Conservation (phyloP, 2,329 filamentous ascomycete species). For the Colletotrichum tamarilloi region DNA sequence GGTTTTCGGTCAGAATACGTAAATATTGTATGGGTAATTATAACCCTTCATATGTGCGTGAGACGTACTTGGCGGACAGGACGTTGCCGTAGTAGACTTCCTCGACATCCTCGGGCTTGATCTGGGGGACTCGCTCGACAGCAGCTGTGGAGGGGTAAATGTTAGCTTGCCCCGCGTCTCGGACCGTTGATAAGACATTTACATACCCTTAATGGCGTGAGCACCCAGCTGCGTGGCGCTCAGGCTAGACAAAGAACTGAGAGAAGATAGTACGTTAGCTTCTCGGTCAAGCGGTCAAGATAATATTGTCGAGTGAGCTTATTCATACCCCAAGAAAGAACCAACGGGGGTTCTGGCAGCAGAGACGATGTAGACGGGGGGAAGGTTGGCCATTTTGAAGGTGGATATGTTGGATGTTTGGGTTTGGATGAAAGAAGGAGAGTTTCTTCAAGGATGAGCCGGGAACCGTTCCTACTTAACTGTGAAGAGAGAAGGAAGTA, state of each 20-base stretch:
- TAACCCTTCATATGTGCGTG: not conserved
- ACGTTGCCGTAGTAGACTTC: conserved; percentile 99
- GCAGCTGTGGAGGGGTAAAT: conserved; percentile 63
- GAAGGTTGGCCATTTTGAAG: conserved; percentile 78
- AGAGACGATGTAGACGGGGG: conserved; percentile 96
- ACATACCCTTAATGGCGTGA: conserved; percentile 90
- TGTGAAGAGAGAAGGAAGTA: conserved; percentile 7
- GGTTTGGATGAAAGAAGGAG: not conserved
- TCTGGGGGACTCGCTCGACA: conserved; percentile 84
- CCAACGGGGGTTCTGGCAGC: conserved; percentile 91
- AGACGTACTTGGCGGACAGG: conserved; percentile 86
- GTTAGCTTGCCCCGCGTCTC: conserved; percentile 30
- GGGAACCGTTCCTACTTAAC: conserved; percentile 5
- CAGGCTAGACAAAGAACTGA: conserved; percentile 87
- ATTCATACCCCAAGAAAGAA: conserved; percentile 86
- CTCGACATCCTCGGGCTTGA: conserved; percentile 91
- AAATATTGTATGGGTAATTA: not conserved
- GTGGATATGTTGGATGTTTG: conserved; percentile 4
- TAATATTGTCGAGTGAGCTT: conserved; percentile 9
- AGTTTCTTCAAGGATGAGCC: not conserved
- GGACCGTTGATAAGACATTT: conserved; percentile 10
- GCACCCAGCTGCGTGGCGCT: conserved; percentile 88
- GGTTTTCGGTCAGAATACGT: conserved; percentile 10
- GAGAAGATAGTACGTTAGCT: conserved; percentile 24
- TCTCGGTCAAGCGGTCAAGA: conserved; percentile 21